Conservation (phyloP, 228 moss, liverwort and hornwort species). For the Sphagnum magellanicum region DNA sequence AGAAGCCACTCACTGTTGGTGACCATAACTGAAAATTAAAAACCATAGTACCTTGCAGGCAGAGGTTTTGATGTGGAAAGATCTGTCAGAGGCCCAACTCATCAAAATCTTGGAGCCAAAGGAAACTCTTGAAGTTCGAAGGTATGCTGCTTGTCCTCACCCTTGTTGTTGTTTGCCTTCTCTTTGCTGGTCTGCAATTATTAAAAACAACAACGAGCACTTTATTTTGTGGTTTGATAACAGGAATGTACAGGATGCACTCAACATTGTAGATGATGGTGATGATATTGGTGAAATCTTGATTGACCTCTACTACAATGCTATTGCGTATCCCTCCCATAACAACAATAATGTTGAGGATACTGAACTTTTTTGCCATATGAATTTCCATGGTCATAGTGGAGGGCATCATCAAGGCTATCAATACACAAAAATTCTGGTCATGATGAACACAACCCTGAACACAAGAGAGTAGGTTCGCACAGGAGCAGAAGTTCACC, state of each 20-base stretch:
- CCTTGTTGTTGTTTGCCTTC: not conserved
- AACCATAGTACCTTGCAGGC: conserved; percentile 25
- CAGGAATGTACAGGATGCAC: conserved; percentile 71
- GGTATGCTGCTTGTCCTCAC: conserved; percentile 13
- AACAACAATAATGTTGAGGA: not conserved
- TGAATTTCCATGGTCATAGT: not conserved
- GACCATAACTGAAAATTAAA: no score
- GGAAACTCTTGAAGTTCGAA: conserved; percentile 46
- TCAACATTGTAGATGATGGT: conserved; percentile 41
- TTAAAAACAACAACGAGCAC: not conserved
- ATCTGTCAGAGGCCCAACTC: conserved; percentile 60
- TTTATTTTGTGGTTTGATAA: conserved; percentile 2
- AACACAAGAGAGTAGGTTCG: conserved; percentile 47
- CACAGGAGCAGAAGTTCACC: conserved; percentile 67
- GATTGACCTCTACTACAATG: conserved; percentile 62
- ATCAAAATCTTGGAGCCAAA: conserved; percentile 58
- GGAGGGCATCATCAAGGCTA: not conserved
- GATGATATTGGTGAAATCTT: conserved; percentile 67
- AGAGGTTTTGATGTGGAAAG: conserved; percentile 68
- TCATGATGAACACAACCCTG: conserved; percentile 11
- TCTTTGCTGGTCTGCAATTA: not conserved
- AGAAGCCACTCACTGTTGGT: no score
- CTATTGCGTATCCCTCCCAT: conserved; percentile 60
- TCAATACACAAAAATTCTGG: not conserved
- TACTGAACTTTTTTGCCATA: not conserved